phyloP scores from a whole-genome alignment of 2,329 filamentous ascomycete genomes.

The Penicillium verrucosum region DNA sequence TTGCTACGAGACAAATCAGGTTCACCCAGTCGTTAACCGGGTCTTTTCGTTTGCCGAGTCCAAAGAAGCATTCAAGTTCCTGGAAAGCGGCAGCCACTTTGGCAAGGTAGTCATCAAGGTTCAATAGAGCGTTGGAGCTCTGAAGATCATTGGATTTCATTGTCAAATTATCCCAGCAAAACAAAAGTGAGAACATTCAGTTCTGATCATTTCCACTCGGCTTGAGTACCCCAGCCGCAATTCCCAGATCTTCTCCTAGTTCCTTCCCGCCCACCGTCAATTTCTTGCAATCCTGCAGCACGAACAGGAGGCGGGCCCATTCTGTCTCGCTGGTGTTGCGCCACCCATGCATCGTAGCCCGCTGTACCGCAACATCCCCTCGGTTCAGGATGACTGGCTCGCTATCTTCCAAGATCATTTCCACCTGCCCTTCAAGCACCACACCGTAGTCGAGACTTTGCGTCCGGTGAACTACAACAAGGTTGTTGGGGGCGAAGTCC shows the following conservation, averaged over 20 bases:
- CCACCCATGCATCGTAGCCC: constrained; percentile 57
- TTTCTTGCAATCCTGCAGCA: constrained; percentile 29
- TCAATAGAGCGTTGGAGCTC: constrained; percentile 3
- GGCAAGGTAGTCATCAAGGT: constrained; percentile 56
- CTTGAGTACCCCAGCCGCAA: constrained; percentile 8
- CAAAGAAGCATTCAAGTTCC: constrained; percentile 53
- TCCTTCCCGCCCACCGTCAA: constrained; percentile 20
- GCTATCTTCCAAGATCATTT: constrained; percentile 53
- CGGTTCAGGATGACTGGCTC: constrained; percentile 46
- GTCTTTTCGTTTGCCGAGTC: constrained; percentile 52
- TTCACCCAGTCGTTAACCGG: constrained; percentile 51
- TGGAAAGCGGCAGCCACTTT: constrained; percentile 52
- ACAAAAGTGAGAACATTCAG: neutral
- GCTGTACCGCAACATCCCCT: constrained; percentile 56
- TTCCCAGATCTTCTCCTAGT: constrained; percentile 28
- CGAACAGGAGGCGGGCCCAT: constrained; percentile 49
- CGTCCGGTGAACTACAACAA: constrained; percentile 52
- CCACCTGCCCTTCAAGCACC: constrained; percentile 53
- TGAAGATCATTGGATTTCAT: neutral
- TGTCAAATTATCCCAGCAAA: neutral
- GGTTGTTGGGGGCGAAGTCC: constrained; percentile 47
- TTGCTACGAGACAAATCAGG: constrained; percentile 34
- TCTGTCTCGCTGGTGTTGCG: constrained; percentile 47
- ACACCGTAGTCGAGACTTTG: constrained; percentile 55
- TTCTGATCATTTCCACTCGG: constrained; percentile 17